Base-by-base conservation (phyloP, 2,329 filamentous ascomycete genomes). In the Penicillium fuscoglaucum region DNA sequence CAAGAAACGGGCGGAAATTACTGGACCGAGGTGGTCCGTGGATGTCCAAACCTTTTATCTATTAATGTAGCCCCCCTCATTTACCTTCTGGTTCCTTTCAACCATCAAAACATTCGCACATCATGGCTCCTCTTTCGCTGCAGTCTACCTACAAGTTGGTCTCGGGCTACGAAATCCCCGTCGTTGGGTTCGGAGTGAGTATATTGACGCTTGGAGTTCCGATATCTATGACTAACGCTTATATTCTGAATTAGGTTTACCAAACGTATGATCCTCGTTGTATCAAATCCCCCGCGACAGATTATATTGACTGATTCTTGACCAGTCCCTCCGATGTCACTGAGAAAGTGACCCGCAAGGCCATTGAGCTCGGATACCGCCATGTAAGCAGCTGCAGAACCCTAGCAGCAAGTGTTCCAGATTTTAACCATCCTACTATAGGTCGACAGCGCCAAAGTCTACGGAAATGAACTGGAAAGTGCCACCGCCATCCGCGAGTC, bases 371-470 rank as follows among this genome's bases (percentile, higher is more conserved):
- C 15, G 84, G 84, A 48, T 86, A 87, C 66, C 78, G 82, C 59
- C 84, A 87, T 75, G 81, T 83, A 71, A 55, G 74, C 58, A 41
- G 28, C 6, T 12, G 6, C 7, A 31, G 21, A 45, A n/a, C 24
- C 31, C 17, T 24, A 4, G n/a, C 13, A 50, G 21, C 12, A 37
- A 9, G 10, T 3, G 17, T 45, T 24, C n/a, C 17, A 17, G 29
- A 17, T 7, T 33, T 24, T 48, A 35, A 56, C 39, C 8, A 40
- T 17, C 21, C 15, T 19, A 2, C 13, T 26, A 9, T 46, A 82
- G 80, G 74, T 87, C 61, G 85, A 88, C 70, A 83, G 81, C 1
- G 84, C 85, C 3, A 79, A 80, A 12, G 77, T 72, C 26, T 88
- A 87, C 70, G 75, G 75, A 39, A 88, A 88, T 62, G 85, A 87